Percentiles rank a stretch among this genome's conserved stretches.
These are phyloP conservation scores for Barnettozyma vustinii DNA, from an alignment of 805 yeast species.

Conservation along the genomic window DNA sequence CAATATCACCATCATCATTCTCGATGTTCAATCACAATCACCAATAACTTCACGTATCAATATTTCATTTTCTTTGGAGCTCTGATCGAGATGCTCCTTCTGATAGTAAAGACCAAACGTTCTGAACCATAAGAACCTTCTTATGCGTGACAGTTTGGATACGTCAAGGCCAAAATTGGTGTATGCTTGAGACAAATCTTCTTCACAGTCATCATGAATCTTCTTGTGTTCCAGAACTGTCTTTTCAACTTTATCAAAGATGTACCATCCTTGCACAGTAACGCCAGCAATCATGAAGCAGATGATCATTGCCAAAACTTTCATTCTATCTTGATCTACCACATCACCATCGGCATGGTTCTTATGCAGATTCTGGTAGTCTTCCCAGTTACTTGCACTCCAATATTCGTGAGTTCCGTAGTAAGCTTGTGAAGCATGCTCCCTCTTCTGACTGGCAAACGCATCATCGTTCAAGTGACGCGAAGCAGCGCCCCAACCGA, in stretches of 20 bases:
- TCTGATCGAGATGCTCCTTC: slow-evolving; percentile 29
- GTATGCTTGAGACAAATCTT: slow-evolving; percentile 37
- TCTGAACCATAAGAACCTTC: slow-evolving; percentile 55
- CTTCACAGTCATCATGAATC: slow-evolving; percentile 36
- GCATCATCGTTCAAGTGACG: slow-evolving; percentile 5
- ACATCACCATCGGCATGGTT: slow-evolving; percentile 17
- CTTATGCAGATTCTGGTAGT: slow-evolving; percentile 38
- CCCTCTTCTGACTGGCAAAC: slow-evolving; percentile 5
- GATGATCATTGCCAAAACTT: slow-evolving; percentile 38
- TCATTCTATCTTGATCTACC: slow-evolving; percentile 33
- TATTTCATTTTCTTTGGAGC: slow-evolving; percentile 62
- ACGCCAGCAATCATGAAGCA: slow-evolving; percentile 33
- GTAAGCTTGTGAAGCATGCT: slow-evolving; percentile 13
- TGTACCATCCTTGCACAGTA: slow-evolving; percentile 36
- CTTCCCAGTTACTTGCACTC: slow-evolving; percentile 65
- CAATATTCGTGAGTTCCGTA: slow-evolving; percentile 38
- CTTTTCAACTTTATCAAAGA: slow-evolving; percentile 35
- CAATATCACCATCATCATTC: too few relatives aligned
- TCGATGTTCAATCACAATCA: background rate
- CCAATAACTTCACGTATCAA: slow-evolving; percentile 72
- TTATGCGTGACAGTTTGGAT: slow-evolving; percentile 44
- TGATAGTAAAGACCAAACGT: slow-evolving; percentile 29
- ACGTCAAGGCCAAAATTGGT: slow-evolving; percentile 48
- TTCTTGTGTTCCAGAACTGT: slow-evolving; percentile 27
- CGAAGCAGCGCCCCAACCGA: slow-evolving; percentile 37